phyloP scores from a whole-genome alignment of 345 rosid genomes.

The thale cress (Arabidopsis thaliana) region TAIR10.1 NC_003070.9:19081001-19081500 shows the following conservation, averaged over 20 bases:
- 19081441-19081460: constrained; percentile 10
- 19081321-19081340: constrained; percentile 32
- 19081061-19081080: not conserved
- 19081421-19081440: constrained; percentile 18
- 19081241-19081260: constrained; percentile 68
- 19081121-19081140: not conserved
- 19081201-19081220: constrained; percentile 80
- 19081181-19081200: constrained; percentile 97
- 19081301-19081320: constrained; percentile 56
- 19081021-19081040: not conserved
- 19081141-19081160: constrained; percentile 73
- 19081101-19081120: not conserved
- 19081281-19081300: constrained; percentile 73
- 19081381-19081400: constrained; percentile 24
- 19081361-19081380: not conserved
- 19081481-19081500: constrained; percentile 29
- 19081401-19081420: not conserved
- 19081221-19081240: constrained; percentile 75
- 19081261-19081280: constrained; percentile 66
- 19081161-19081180: constrained; percentile 90
- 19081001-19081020: not conserved
- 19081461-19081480: constrained; percentile 26
- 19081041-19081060: not conserved
- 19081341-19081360: constrained; percentile 8
- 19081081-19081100: not conserved